A percentile compares a stretch with the other conserved stretches of the same genome.
Evolutionary conservation across 345 rosid genomes (phyloP).

Genomic region (Salix purpurea): DNA sequence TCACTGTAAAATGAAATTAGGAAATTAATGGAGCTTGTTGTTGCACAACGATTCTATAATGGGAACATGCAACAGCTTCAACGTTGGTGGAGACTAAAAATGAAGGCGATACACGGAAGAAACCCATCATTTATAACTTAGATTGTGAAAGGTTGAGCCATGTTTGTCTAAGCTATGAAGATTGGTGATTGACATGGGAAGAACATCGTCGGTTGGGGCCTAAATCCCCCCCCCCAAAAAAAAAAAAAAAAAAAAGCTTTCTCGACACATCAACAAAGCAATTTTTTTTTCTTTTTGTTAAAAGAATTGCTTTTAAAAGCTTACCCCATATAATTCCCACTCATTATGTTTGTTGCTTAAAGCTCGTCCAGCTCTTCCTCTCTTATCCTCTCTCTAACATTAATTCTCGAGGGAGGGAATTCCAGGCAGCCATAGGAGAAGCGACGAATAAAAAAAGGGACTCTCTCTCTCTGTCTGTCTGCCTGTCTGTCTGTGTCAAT

Average conservation of each 20-base stretch:
- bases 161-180: background rate
- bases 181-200: background rate
- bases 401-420: constrained; percentile 15
- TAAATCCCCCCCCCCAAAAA: background rate
- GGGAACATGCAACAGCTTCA: too few relatives aligned
- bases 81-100: too few relatives aligned
- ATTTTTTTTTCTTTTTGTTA: constrained; percentile 26
- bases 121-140: background rate
- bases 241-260: constrained; percentile 1
- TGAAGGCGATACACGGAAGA: too few relatives aligned
- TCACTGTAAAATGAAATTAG: background rate
- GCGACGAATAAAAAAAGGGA: background rate
- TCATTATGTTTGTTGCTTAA: constrained; percentile 81
- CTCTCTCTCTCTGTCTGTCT: constrained; percentile 1
- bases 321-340: constrained; percentile 75
- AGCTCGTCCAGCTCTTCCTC: constrained; percentile 32
- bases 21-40: background rate
- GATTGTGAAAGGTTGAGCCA: background rate
- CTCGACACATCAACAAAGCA: constrained; percentile 33
- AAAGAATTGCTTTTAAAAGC: constrained; percentile 44
- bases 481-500: background rate
- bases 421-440: constrained; percentile 11
- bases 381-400: constrained; percentile 23
- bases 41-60: too few relatives aligned
- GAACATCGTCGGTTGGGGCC: background rate